phyloP scores from a whole-genome alignment of 345 rosid species.

The Arabis alpina region DNA sequence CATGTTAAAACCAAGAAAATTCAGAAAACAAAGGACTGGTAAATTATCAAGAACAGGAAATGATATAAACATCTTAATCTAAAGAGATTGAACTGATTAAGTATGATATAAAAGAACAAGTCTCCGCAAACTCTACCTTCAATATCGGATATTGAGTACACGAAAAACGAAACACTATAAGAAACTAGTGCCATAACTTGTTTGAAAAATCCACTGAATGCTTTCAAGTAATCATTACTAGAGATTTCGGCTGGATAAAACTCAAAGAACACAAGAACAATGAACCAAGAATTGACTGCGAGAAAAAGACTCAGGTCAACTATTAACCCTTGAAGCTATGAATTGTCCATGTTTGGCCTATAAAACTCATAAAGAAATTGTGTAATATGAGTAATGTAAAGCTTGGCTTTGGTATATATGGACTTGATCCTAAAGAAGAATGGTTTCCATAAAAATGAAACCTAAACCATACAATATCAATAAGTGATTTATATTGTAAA shows the following conservation, averaged over 20 bases:
- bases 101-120: neutral
- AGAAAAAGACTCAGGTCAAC: constrained; percentile 4
- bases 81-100: constrained; percentile 15
- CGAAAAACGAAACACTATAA: neutral
- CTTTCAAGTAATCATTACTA: neutral
- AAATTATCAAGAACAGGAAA: constrained; percentile 6
- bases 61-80: constrained; percentile 9
- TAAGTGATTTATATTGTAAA: constrained; percentile 3
- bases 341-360: constrained; percentile 21
- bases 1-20: constrained; percentile 29
- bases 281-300: constrained; percentile 1
- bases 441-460: neutral
- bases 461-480: neutral
- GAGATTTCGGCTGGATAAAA: constrained; percentile 1
- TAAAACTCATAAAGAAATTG: neutral
- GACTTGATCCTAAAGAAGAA: constrained; percentile 1
- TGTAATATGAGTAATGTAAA: neutral
- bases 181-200: neutral
- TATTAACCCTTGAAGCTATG: constrained; percentile 11
- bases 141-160: constrained; percentile 14
- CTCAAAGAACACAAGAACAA: constrained; percentile 7
- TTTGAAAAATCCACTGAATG: neutral
- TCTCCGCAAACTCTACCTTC: constrained; percentile 6
- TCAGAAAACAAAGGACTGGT: neutral
- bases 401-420: neutral